Base-by-base conservation (phyloP, 306 rosid genomes). In the Luffa aegyptiaca region DNA sequence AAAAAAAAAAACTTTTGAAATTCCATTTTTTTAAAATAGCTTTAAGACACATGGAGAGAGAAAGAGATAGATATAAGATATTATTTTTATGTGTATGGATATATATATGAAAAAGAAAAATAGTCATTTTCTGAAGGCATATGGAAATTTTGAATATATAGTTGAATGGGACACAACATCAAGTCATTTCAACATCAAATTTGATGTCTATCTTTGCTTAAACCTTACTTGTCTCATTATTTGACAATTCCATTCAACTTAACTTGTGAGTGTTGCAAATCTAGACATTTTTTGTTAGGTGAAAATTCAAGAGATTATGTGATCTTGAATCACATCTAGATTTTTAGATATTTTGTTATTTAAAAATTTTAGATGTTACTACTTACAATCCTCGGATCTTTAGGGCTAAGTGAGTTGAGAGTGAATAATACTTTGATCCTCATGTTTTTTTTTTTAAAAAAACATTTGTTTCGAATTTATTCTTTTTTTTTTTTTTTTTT, bases 161-260 rank as follows among this genome's bases (percentile, higher is more conserved):
- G 52, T 42, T 69, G 75, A 69, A 46, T 42, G 17, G 75, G 75
- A 69, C 75, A n/a, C 75, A 10, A 44, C 53, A 63, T 13, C 4
- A 10, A 69, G 75, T 44, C 75, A 69, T 42, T 13, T 69, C 75
- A 69, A 45, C 75, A 69, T 69, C 75, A 44, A 69, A 69, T n/a
- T 44, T 42, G 17, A 42, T 69, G 49, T 42, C 46, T 44, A 42
- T 1, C 37, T 69, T 68, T 42, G 18, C 75, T 69, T 69, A 33
- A 69, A 69, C 17, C 55, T 42, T 42, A 69, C 75, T 44, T 42
- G 51, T 42, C 75, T 42, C 16, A 68, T 68, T 68, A 65, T n/a
- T 39, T 42, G 51, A 68, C 16, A 68, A 42, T 68, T 39, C 52
- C 52, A 20, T 4, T 8, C 31, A 37, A 63, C n/a, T 63, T 14